Conservation (phyloP, 2,329 filamentous ascomycete genomes). For the Grosmannia huntii region DNA sequence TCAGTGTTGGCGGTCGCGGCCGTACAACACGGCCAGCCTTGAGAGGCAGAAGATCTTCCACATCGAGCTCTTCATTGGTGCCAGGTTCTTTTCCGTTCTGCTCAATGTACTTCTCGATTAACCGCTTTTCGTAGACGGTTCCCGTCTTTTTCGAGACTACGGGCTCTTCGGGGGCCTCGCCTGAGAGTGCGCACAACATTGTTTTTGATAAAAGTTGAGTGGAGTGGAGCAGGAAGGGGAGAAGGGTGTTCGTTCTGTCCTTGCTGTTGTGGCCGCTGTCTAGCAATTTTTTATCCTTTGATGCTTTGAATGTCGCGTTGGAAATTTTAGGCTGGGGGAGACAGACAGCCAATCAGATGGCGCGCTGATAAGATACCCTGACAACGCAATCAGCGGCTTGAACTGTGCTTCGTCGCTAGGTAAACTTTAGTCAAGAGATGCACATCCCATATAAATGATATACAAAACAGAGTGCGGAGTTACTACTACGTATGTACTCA, state of each 20-base stretch:
- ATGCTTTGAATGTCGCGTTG: constrained; percentile 2
- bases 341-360: constrained; percentile 7
- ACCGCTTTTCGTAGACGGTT: constrained; percentile 83
- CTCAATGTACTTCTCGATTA: constrained; percentile 89
- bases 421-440: no score
- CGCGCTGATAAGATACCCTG: constrained; percentile 8
- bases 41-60: constrained; percentile 78
- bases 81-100: constrained; percentile 89
- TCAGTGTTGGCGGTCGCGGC: constrained; percentile 82
- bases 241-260: neutral
- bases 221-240: neutral
- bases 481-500: no score
- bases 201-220: neutral
- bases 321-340: constrained; percentile 7
- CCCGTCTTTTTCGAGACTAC: constrained; percentile 87
- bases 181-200: constrained; percentile 49
- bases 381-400: neutral
- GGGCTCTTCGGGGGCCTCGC: constrained; percentile 87
- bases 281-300: neutral
- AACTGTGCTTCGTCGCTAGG: neutral
- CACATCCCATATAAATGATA: no score
- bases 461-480: no score
- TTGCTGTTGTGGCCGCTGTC: neutral
- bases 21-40: constrained; percentile 74
- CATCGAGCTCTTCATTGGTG: constrained; percentile 69